Evolutionary conservation across 140 eudicot genomes (phyloP), one percentile per base, ranked within the genome.

Genomic region (Flaveria floridana): DNA sequence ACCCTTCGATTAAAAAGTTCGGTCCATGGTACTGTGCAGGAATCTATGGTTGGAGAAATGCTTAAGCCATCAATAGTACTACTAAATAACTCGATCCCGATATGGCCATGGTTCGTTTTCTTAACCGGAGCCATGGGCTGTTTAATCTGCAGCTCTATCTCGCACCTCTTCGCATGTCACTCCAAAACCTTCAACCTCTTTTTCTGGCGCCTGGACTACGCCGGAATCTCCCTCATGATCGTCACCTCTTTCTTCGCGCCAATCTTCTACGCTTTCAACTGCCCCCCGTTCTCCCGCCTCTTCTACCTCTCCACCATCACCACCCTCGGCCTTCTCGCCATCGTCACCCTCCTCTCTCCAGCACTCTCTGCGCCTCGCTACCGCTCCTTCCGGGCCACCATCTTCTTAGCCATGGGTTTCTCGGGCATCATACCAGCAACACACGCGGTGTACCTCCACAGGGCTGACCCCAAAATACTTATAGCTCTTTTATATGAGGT

Each of bases 101-200:
- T 59, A 71, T 93, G 98, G 98, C 98, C 98, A 25, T 93, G 98
- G 98, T 85, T 86, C 63, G 78, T 90, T 47, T 93, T 93, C 86
- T 73, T 93, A 52, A 76, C 67, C 15, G 98, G 98, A 25, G 95
- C 98, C 26, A 93, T 93, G 98, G 68, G 84, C 16, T 93, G 98
- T 69, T 66, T 89, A 37, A 71, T 90, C 14, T 87, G 84, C 84
- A 93, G 98, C 87, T 76, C 98, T 28, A 59, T 88, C 53, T 93
- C 98, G 73, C 98, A 93, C 85, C 87, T 87, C 58, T 82, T 89
- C 30, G 89, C 98, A 1, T 89, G 98, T 71, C 98, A 89, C 74
- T 93, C 98, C 9, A 77, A 44, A 42, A 82, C 86, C 78, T 86
- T 86, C 73, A 82, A 84, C 78, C 82, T 81, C 79, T 86, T 89